Base-by-base conservation (phyloP, 2,329 filamentous ascomycete species). In the Hirsutella rhossiliensis region DNA sequence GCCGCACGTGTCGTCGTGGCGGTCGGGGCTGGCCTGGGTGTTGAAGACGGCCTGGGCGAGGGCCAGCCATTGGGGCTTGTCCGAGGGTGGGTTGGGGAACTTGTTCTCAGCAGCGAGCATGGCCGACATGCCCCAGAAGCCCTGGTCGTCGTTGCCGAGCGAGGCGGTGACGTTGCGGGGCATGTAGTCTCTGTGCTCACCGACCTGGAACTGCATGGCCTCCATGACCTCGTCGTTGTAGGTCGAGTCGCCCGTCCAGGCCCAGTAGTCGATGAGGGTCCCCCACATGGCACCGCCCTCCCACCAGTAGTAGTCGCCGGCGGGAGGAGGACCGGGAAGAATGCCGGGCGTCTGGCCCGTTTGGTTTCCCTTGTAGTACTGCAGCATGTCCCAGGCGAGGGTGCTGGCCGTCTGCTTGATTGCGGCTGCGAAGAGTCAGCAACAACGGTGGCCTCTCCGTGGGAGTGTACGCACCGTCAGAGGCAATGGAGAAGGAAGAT, bases 31-130 rank as follows among this genome's bases (percentile, higher is more conserved):
- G 3, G 72, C 75, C 42, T 71, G 66, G 1, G 71, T 71, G 52
- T 80, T 78, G 54, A 77, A 89, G 17, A 85, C 76, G 31, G 72
- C 75, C 55, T 80, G 71, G 1, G 75, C 78, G 11, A 84, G 68
- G 15, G 73, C 68, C 7, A 77, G 62, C 66, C 74, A 78, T 27
- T 70, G 61, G 2, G 75, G 70, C 45, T 72, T 56, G 44, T 68
- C 66, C 3, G 63, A 53, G 0, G 70, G 62, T 7, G 73, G 73
- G 49, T 79, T 63, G 6, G 74, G 72, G 51, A 81, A 80, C 36
- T 71, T 71, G 43, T 68, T 59, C 52, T 80, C 76, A 11, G 73
- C 74, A 2, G 76, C 76, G 12, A 69, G 63, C 67, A 80, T 82
- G 65, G 45, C 77, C 67, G 45, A 82, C 71, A 82, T 73, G 42